These are phyloP conservation scores for Phytophthora citrophthora DNA, from an alignment of 352 stramenopile species.

Conservation along the genomic window DNA sequence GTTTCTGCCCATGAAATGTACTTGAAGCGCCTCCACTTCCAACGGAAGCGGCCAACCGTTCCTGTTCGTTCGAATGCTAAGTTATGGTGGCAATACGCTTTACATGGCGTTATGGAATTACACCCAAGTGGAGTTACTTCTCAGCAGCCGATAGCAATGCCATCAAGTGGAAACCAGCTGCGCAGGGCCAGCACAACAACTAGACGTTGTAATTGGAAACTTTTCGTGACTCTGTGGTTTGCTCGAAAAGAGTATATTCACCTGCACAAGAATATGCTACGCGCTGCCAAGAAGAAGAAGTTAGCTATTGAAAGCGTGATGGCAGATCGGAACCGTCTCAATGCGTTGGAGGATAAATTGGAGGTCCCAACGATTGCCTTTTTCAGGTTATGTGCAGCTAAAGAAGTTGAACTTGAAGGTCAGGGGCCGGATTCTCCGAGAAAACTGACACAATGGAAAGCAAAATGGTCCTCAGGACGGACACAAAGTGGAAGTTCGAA, in stretches of 20 bases:
- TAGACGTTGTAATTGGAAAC: conserved; percentile 57
- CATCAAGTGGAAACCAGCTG: not conserved
- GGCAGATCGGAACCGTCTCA: conserved; percentile 50
- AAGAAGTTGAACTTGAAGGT: conserved; percentile 74
- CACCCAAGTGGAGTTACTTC: conserved; percentile 28
- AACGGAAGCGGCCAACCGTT: conserved; percentile 62
- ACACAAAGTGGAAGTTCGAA: conserved; percentile 29
- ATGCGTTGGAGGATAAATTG: conserved; percentile 73
- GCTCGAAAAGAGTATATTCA: conserved; percentile 75
- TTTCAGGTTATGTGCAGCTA: conserved; percentile 68
- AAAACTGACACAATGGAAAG: conserved; percentile 76
- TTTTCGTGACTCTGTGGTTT: conserved; percentile 65
- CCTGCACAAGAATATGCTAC: conserved; percentile 76
- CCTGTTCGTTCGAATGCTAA: conserved; percentile 53
- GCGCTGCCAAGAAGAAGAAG: conserved; percentile 73
- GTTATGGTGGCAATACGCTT: conserved; percentile 82
- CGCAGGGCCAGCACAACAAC: conserved; percentile 15
- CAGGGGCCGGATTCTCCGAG: conserved; percentile 69
- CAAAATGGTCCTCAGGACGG: conserved; percentile 53
- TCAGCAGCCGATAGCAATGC: conserved; percentile 9
- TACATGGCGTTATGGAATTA: conserved; percentile 72
- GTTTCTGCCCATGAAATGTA: conserved; percentile 84
- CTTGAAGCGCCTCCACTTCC: conserved; percentile 82
- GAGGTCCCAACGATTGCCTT: conserved; percentile 85
- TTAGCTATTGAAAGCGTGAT: conserved; percentile 49